Conservation (phyloP, 805 yeast genomes). For the Candida dajiaensis region DNA sequence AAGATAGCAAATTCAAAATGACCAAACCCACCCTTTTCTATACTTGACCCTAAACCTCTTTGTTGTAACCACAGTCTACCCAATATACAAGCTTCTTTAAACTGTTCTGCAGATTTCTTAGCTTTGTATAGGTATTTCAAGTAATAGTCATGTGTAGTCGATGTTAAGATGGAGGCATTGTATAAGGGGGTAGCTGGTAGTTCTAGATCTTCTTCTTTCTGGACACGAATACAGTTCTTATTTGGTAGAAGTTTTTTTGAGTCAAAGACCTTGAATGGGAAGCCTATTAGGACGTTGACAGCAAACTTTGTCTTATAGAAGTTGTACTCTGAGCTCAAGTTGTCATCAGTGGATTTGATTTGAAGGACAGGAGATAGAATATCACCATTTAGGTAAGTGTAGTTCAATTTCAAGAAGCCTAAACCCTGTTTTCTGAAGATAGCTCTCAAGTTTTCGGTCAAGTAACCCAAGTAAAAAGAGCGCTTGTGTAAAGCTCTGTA, state of each 20-base stretch:
- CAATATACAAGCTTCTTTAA: conserved; percentile 78
- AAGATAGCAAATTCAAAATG: conserved; percentile 82
- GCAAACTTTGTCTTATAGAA: conserved; percentile 64
- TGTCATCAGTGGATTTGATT: conserved; percentile 49
- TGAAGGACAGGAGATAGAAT: conserved; percentile 67
- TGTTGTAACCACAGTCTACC: conserved; percentile 90
- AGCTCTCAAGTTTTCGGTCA: conserved; percentile 59
- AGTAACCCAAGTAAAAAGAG: conserved; percentile 76
- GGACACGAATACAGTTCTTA: conserved; percentile 73
- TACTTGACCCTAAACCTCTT: conserved; percentile 65
- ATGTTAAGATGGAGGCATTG: conserved; percentile 73
- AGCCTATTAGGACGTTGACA: conserved; percentile 67
- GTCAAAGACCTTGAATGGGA: conserved; percentile 68
- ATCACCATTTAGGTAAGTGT: conserved; percentile 71
- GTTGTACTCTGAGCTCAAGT: conserved; percentile 43
- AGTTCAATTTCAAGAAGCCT: conserved; percentile 44
- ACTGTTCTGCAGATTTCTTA: conserved; percentile 71
- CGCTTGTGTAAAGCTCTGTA: conserved; percentile 87
- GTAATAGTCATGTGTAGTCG: conserved; percentile 62
- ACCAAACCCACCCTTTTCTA: conserved; percentile 80
- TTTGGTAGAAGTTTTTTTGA: conserved; percentile 71
- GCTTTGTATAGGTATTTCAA: conserved; percentile 71
- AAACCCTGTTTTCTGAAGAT: conserved; percentile 49
- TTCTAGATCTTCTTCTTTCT: conserved; percentile 29
- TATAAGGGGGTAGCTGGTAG: conserved; percentile 81